Evolutionary conservation across 1,284 basidiomycete species (phyloP).

Genomic region (Pterula multifida): DNA sequence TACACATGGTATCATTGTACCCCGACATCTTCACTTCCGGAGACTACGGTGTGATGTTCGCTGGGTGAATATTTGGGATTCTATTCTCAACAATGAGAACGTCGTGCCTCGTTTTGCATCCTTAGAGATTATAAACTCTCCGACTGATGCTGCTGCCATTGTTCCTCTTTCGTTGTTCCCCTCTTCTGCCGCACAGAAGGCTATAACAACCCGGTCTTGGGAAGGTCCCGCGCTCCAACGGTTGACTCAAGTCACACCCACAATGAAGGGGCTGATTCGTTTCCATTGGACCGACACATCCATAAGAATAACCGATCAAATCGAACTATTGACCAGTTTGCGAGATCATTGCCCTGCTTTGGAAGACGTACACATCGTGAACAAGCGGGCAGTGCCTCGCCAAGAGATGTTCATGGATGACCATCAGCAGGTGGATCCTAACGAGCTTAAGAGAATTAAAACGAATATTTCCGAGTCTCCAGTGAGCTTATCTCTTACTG

Average conservation of each 20-base stretch:
- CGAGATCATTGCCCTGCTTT: not conserved
- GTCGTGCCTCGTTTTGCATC: not conserved
- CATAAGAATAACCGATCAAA: not conserved
- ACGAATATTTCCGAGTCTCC: not conserved
- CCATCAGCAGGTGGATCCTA: not conserved
- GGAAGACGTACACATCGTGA: not conserved
- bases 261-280: not conserved
- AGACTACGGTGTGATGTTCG: not conserved
- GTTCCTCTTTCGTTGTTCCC: not conserved
- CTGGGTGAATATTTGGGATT: not conserved
- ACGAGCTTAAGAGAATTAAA: not conserved
- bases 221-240: not conserved
- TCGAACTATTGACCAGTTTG: not conserved
- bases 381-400: not conserved
- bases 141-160: not conserved
- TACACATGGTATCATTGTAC: not conserved
- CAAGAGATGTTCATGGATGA: slow-evolving; percentile 1
- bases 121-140: not conserved
- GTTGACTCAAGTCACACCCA: not conserved
- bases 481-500: not conserved
- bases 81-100: not conserved
- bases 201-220: not conserved
- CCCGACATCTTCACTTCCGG: not conserved
- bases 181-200: not conserved
- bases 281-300: slow-evolving; percentile 1